Conservation (phyloP, 179 eudicot species). For the Silene coronaria region DNA sequence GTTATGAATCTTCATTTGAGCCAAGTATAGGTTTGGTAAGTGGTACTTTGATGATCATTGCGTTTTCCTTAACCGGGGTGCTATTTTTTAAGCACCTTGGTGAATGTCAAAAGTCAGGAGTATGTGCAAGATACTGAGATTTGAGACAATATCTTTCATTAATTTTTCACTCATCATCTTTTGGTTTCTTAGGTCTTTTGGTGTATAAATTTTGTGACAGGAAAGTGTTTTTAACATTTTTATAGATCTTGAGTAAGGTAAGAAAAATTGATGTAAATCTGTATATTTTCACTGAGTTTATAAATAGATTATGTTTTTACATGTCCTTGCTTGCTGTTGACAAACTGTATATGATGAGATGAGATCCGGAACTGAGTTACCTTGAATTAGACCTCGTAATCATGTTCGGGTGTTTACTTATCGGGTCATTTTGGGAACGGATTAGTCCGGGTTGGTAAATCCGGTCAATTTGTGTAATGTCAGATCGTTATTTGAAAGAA, state of each 20-base stretch:
- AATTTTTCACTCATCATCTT: not conserved
- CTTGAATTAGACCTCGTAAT: too few species aligned
- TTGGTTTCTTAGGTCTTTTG: slow-evolving; percentile 3
- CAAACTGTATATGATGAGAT: too few species aligned
- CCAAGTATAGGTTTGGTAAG: slow-evolving; percentile 25
- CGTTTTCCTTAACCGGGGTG: slow-evolving; percentile 1
- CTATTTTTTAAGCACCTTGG: slow-evolving; percentile 23
- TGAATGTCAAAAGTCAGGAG: slow-evolving; percentile 5
- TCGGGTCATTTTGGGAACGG: too few species aligned
- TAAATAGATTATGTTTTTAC: not conserved
- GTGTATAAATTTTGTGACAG: slow-evolving; percentile 13
- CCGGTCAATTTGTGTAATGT: too few species aligned
- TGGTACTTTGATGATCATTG: slow-evolving; percentile 3
- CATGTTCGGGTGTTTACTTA: too few species aligned
- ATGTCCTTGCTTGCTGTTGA: not conserved
- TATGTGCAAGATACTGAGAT: slow-evolving; percentile 16
- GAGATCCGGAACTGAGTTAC: too few species aligned
- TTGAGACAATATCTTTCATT: not conserved
- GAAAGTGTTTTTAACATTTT: slow-evolving; percentile 3
- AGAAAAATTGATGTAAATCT: not conserved
- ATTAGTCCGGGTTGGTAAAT: too few species aligned
- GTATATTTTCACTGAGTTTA: not conserved
- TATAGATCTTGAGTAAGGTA: not conserved
- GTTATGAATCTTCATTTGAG: slow-evolving; percentile 6
- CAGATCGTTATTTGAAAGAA: too few species aligned